Conservation (phyloP, 768 basidiomycete genomes). For the Dendrothele bispora region DNA sequence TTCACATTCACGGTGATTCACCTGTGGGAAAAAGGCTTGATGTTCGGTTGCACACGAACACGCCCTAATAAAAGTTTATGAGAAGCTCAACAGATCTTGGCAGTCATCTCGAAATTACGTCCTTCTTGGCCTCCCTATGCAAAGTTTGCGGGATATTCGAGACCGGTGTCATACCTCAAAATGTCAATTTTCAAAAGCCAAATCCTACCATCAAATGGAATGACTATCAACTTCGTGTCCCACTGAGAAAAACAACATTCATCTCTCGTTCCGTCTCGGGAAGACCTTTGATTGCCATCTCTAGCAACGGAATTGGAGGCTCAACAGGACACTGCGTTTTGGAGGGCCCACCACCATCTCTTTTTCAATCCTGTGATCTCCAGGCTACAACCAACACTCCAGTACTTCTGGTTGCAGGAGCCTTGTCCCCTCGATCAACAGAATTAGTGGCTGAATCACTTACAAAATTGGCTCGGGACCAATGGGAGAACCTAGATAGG, state of each 20-base stretch:
- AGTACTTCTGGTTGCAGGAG: slow-evolving; percentile 32
- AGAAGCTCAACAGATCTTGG: background rate
- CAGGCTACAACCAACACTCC: slow-evolving; percentile 12
- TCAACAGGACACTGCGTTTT: slow-evolving; percentile 43
- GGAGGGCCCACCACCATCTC: slow-evolving; percentile 28
- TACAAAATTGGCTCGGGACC: background rate
- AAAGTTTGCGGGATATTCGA: slow-evolving; percentile 43
- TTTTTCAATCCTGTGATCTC: background rate
- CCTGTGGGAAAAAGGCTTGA: too few relatives aligned
- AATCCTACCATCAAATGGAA: slow-evolving; percentile 43
- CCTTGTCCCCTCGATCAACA: slow-evolving; percentile 34
- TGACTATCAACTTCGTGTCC: slow-evolving; percentile 35
- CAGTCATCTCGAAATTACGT: slow-evolving; percentile 40
- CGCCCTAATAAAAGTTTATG: too few relatives aligned
- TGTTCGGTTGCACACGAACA: too few relatives aligned
- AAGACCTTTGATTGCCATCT: slow-evolving; percentile 36
- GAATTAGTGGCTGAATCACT: slow-evolving; percentile 10
- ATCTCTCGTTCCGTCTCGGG: slow-evolving; percentile 15
- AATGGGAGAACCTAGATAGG: background rate
- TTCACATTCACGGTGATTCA: too few relatives aligned
- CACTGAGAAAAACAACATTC: slow-evolving; percentile 27
- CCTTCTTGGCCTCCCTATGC: slow-evolving; percentile 43
- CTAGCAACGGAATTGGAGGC: slow-evolving; percentile 47
- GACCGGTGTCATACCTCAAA: slow-evolving; percentile 36
- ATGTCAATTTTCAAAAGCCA: slow-evolving; percentile 31